A percentile compares a stretch with the other conserved stretches of the same genome.
Conservation (phyloP, 345 rosid species). For the Citrus reticulata region DNA sequence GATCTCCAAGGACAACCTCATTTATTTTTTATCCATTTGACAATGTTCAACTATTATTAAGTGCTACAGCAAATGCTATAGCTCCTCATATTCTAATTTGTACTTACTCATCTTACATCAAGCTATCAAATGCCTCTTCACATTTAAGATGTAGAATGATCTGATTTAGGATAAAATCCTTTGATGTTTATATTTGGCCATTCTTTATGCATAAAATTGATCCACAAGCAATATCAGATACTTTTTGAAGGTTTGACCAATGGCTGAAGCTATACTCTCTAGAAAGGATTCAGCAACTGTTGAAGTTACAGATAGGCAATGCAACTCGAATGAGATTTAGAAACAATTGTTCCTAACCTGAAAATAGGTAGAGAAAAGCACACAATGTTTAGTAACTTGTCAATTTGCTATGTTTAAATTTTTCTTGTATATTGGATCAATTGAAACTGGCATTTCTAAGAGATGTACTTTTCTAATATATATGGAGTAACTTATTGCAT, state of each 20-base stretch:
- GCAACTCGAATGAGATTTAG: constrained; percentile 3
- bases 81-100: too few species aligned
- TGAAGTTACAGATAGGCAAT: not conserved
- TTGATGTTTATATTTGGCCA: not conserved
- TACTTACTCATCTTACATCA: not conserved
- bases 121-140: not conserved
- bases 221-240: not conserved
- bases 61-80: too few species aligned
- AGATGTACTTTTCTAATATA: not conserved
- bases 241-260: not conserved
- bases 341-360: not conserved
- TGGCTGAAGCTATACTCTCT: not conserved
- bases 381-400: not conserved
- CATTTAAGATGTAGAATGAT: not conserved
- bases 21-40: constrained; percentile 1
- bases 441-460: not conserved
- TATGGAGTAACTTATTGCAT: not conserved
- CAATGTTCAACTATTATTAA: constrained; percentile 1
- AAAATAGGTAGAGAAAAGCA: not conserved
- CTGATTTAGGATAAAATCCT: not conserved
- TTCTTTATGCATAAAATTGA: not conserved
- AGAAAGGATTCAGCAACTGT: not conserved
- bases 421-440: not conserved
- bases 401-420: not conserved
- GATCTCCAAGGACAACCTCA: constrained; percentile 3